Evolutionary conservation across 371 early-diverging fungal species (phyloP).

Genomic region (Capillidium heterosporum): DNA sequence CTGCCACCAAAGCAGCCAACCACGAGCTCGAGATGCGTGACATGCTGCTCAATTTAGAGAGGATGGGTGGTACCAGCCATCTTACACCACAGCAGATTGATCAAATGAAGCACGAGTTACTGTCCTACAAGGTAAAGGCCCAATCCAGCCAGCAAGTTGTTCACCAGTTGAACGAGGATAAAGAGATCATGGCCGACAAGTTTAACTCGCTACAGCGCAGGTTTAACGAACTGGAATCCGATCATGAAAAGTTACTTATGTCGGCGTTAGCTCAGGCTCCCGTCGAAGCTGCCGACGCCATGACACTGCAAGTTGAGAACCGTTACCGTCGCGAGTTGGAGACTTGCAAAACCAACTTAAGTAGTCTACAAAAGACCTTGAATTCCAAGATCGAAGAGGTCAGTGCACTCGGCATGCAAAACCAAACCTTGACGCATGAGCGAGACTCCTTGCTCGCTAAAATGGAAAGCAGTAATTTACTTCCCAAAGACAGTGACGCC

Average conservation of each 20-base stretch:
- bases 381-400: conserved; percentile 35
- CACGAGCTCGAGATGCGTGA: conserved; percentile 59
- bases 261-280: neutral
- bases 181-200: conserved; percentile 34
- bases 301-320: conserved; percentile 28
- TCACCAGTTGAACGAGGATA: conserved; percentile 35
- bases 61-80: conserved; percentile 15
- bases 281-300: neutral
- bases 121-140: conserved; percentile 40
- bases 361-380: too few relatives aligned
- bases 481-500: neutral
- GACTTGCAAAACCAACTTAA: too few relatives aligned
- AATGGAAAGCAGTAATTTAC: neutral
- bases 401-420: neutral
- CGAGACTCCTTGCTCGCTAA: neutral
- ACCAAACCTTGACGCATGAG: neutral
- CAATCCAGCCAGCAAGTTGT: too few relatives aligned
- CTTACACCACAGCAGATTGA: conserved; percentile 50
- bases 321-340: conserved; percentile 86
- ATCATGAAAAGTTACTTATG: conserved; percentile 77
- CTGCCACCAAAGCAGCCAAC: conserved; percentile 24
- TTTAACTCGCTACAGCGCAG: conserved; percentile 50
- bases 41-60: conserved; percentile 41
- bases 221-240: conserved; percentile 49
- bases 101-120: conserved; percentile 56